A percentile compares a stretch with the other conserved stretches of the same genome.
These are phyloP conservation scores for Candida peoriensis DNA, from an alignment of 805 yeast genomes.

Conservation along the genomic window DNA sequence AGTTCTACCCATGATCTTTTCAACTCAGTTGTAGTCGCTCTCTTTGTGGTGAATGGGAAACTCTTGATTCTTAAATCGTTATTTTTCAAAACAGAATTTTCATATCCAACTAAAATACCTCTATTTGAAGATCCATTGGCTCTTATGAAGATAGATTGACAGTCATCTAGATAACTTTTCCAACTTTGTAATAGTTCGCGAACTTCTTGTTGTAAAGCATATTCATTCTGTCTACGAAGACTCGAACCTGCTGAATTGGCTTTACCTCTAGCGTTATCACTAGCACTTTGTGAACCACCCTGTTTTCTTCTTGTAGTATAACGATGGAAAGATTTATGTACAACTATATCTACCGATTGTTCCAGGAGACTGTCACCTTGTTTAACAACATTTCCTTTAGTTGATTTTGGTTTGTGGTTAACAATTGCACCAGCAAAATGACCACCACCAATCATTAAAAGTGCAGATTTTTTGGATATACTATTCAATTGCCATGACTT, in stretches of 20 bases:
- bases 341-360: conserved; percentile 61
- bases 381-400: conserved; percentile 50
- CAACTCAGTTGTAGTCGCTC: conserved; percentile 80
- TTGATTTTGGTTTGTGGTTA: conserved; percentile 56
- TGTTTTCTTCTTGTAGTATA: conserved; percentile 96
- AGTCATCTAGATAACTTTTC: conserved; percentile 53
- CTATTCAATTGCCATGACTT: conserved; percentile 28
- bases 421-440: conserved; percentile 96
- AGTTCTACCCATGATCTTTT: conserved; percentile 81
- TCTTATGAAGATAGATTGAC: conserved; percentile 69
- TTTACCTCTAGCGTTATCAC: conserved; percentile 88
- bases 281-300: conserved; percentile 94
- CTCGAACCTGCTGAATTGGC: conserved; percentile 95
- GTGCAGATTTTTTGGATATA: conserved; percentile 49
- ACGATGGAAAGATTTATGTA: conserved; percentile 84
- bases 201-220: conserved; percentile 75
- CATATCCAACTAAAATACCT: conserved; percentile 61
- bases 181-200: conserved; percentile 61
- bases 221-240: conserved; percentile 85
- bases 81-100: conserved; percentile 44
- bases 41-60: conserved; percentile 84
- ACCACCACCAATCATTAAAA: conserved; percentile 96
- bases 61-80: conserved; percentile 59
- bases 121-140: conserved; percentile 73
- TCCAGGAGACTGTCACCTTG: conserved; percentile 45